Conservation (phyloP, 2,329 filamentous ascomycete species). For the Talaromyces piceae region DNA sequence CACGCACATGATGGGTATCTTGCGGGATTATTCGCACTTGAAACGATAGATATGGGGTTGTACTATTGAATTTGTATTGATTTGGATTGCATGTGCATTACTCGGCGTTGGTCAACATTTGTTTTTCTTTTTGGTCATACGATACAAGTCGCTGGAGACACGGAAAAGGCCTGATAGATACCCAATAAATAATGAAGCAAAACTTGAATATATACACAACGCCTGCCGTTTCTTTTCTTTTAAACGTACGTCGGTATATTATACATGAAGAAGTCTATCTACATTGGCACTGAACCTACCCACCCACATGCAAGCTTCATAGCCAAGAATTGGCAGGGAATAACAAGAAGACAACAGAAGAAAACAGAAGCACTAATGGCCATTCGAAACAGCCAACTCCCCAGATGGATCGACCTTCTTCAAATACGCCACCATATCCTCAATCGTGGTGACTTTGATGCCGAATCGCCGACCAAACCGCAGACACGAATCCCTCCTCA, state of each 20-base stretch:
- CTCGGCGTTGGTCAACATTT: constrained; percentile 14
- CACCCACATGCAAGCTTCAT: background rate
- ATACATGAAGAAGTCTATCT: background rate
- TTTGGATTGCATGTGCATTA: constrained; percentile 18
- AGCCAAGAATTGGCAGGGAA: background rate
- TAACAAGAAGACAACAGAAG: background rate
- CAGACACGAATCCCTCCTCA: constrained; percentile 81
- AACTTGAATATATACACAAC: background rate
- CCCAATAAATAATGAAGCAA: background rate
- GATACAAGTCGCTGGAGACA: too few species aligned
- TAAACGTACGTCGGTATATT: background rate
- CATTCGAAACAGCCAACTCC: constrained; percentile 22
- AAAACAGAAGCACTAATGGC: constrained; percentile 17
- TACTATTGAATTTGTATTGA: background rate
- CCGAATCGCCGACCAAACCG: constrained; percentile 83
- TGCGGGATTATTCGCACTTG: constrained; percentile 62
- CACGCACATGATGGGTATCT: constrained; percentile 72
- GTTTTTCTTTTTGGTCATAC: background rate
- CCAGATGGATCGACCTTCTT: constrained; percentile 57
- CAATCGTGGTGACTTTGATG: constrained; percentile 90
- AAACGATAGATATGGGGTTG: constrained; percentile 24
- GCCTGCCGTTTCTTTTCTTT: background rate
- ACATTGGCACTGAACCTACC: background rate
- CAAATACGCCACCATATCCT: constrained; percentile 73
- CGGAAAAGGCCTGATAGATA: background rate